phyloP scores from a whole-genome alignment of 1,284 basidiomycete species.

The Fomitopsis palustris region DNA sequence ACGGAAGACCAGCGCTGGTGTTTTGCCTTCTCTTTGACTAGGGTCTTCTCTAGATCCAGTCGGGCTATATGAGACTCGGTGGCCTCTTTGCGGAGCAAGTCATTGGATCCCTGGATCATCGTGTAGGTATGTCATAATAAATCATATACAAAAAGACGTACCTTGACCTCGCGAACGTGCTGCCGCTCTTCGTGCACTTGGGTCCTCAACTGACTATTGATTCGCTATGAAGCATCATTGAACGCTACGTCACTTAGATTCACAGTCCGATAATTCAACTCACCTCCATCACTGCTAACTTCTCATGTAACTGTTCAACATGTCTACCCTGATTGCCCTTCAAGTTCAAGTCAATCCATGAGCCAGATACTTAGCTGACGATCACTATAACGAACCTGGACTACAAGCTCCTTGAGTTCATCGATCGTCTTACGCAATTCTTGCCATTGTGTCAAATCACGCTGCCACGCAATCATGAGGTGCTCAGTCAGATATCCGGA shows the following conservation, averaged over 20 bases:
- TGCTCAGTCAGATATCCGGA: no score
- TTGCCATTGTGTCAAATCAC: not conserved
- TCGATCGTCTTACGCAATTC: not conserved
- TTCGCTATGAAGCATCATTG: not conserved
- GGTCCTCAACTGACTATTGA: not conserved
- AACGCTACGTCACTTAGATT: not conserved
- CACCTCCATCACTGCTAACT: not conserved
- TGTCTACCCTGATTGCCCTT: not conserved
- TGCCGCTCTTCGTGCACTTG: not conserved
- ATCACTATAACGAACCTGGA: not conserved
- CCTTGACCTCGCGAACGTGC: not conserved
- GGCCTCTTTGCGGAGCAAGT: not conserved
- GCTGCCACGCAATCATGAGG: not conserved
- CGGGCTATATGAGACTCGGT: not conserved
- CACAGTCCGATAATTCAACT: not conserved
- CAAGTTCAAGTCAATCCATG: not conserved
- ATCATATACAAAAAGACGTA: not conserved
- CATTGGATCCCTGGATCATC: not conserved
- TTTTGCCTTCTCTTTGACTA: not conserved
- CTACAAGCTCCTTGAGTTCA: not conserved
- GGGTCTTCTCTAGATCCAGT: not conserved
- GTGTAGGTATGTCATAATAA: not conserved
- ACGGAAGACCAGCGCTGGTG: not conserved
- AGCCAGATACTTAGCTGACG: not conserved
- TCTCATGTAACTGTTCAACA: not conserved